Evolutionary conservation across 106 monocot genomes (phyloP), one percentile per base, ranked within the genome.

Genomic region (Dioscorea dumetorum): DNA sequence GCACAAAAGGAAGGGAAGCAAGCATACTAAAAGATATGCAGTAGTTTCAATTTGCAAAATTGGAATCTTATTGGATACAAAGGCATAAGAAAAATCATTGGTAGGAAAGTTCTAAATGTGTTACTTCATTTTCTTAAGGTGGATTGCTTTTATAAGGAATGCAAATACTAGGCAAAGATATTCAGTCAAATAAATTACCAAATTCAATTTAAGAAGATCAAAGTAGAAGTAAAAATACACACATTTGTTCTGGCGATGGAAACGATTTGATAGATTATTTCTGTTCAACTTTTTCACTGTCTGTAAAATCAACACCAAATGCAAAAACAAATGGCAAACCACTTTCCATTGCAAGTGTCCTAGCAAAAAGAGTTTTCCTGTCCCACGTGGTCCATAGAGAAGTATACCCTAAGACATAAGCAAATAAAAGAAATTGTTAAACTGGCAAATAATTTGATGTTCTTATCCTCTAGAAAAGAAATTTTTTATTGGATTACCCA

Each of bases 321-420:
- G 85, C 92, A 76, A 92, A 92, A 49, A 92, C 83, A 81, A 92
- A 92, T 70, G 92, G 92, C 80, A 92, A 63, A 12, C 92, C 92
- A 77, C 92, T 92, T 78, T 92, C 85, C 69, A 85, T 92, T 22
- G 92, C 72, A 78, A 92, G 88, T 53, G 88, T 88, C 23, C 92
- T 63, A 56, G 92, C 92, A 81, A 92, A 92, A 57, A 92, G 85
- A 50, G 92, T 92, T 81, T 92, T 92, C 92, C 92, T 60, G 92
- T 92, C 24, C 92, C 92, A 63, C 88, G 92, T 66, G 92, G 92
- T 60, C 92, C 92, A 74, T 74, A 92, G 14, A 92, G 81, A 77
- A 92, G 92, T 59, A 92, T 53, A 48, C 92, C 88, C 91, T 91
- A 41, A 8, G 53, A 51, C 23, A 72, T 22, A 22, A 33, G 57